Conservation (phyloP, 352 stramenopile genomes). For the Phytophthora lateralis region DNA sequence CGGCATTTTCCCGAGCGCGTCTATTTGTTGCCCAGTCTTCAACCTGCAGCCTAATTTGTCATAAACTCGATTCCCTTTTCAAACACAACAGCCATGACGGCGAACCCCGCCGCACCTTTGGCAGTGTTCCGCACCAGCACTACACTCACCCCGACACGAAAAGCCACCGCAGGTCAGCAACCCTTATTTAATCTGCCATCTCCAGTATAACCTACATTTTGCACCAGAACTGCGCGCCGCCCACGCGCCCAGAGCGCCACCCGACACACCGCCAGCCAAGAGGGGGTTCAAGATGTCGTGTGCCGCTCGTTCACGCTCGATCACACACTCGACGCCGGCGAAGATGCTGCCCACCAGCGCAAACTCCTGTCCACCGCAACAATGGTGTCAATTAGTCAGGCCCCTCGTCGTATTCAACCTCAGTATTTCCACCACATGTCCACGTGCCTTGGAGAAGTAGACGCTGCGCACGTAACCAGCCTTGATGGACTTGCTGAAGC, state of each 20-base stretch:
- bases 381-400: not conserved
- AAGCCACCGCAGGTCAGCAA: conserved; percentile 5
- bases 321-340: conserved; percentile 79
- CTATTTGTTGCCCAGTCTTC: conserved; percentile 25
- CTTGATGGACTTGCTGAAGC: conserved; percentile 84
- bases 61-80: conserved; percentile 83
- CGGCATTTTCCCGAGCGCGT: conserved; percentile 4
- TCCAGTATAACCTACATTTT: conserved; percentile 49
- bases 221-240: conserved; percentile 64
- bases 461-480: conserved; percentile 80
- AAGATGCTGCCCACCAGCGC: conserved; percentile 82
- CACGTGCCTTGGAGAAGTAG: conserved; percentile 83
- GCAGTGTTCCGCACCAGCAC: conserved; percentile 70
- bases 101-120: conserved; percentile 82
- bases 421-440: not conserved
- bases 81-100: conserved; percentile 85
- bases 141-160: conserved; percentile 30
- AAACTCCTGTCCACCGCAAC: conserved; percentile 67
- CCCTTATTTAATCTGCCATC: not conserved
- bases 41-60: conserved; percentile 31
- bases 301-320: conserved; percentile 79
- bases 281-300: conserved; percentile 84
- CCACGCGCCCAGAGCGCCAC: conserved; percentile 70
- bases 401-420: not conserved
- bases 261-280: conserved; percentile 71